Percentiles rank a stretch among this genome's conserved stretches.
Evolutionary conservation across 371 early-diverging fungal species (phyloP).

Genomic region (Rhizopus sp.): DNA sequence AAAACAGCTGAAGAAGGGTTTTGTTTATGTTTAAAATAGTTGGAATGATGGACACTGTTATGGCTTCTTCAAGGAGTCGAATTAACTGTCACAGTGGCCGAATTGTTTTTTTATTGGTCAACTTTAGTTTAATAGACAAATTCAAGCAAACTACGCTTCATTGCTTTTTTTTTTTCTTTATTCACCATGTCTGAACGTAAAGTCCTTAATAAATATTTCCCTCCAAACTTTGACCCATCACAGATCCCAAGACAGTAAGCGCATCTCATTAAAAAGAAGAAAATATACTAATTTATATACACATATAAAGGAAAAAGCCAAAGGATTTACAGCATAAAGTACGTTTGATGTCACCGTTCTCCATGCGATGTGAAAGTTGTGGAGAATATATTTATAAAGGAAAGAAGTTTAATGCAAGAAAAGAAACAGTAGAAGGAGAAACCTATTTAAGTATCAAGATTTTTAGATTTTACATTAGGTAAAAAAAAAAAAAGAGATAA

Average conservation of each 20-base stretch:
- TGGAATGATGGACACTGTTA: too few species aligned
- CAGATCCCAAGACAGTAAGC: constrained; percentile 51
- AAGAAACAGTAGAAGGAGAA: constrained; percentile 85
- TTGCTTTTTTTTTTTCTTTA: constrained; percentile 2
- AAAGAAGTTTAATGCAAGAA: constrained; percentile 96
- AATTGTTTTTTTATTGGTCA: too few species aligned
- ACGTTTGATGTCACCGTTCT: constrained; percentile 97
- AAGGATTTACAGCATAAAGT: constrained; percentile 90
- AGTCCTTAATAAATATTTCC: constrained; percentile 92
- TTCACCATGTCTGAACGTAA: constrained; percentile 79
- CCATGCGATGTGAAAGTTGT: constrained; percentile 96
- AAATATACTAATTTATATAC: constrained; percentile 41
- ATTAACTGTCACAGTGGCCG: too few species aligned
- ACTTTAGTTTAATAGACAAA: too few species aligned
- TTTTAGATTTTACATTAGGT: constrained; percentile 93
- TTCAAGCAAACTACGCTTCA: background rate
- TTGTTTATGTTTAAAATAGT: too few species aligned
- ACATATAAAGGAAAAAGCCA: constrained; percentile 73
- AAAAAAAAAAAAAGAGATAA: too few species aligned
- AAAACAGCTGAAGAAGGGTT: too few species aligned
- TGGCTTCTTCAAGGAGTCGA: too few species aligned
- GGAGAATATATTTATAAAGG: constrained; percentile 96
- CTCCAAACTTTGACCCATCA: constrained; percentile 93
- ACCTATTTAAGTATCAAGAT: constrained; percentile 86
- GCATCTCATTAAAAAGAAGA: too few species aligned